These are phyloP conservation scores for Penicillium verrucosum DNA, from an alignment of 2,329 filamentous ascomycete genomes.

Conservation along the genomic window DNA sequence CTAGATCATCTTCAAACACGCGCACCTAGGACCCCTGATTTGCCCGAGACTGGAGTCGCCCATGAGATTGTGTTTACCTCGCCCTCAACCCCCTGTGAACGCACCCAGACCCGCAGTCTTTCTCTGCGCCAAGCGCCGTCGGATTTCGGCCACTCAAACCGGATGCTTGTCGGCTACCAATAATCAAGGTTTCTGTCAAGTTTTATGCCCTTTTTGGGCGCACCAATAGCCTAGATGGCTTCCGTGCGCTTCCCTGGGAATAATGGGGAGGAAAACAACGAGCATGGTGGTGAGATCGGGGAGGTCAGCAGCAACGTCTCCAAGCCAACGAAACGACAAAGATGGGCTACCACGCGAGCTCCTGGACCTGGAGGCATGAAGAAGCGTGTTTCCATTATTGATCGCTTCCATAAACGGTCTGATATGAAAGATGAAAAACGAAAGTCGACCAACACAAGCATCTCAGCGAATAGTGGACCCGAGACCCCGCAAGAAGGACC, in stretches of 20 bases:
- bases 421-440: conserved; percentile 67
- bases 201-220: conserved; percentile 31
- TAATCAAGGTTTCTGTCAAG: conserved; percentile 13
- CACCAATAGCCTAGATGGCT: conserved; percentile 37
- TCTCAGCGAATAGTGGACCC: conserved; percentile 30
- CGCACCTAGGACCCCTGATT: not conserved
- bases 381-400: conserved; percentile 80
- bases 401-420: conserved; percentile 64
- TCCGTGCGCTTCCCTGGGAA: conserved; percentile 36
- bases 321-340: conserved; percentile 69
- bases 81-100: conserved; percentile 6
- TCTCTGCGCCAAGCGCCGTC: conserved; percentile 18
- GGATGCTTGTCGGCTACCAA: conserved; percentile 26
- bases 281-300: conserved; percentile 28
- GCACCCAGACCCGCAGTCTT: not conserved
- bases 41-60: not conserved
- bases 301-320: conserved; percentile 49
- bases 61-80: conserved; percentile 9
- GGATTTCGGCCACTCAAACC: conserved; percentile 25
- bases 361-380: conserved; percentile 68
- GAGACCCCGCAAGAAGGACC: conserved; percentile 46
- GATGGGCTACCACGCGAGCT: conserved; percentile 95
- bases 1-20: not conserved
- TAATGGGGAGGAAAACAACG: conserved; percentile 19
- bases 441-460: conserved; percentile 45